A percentile compares a stretch with the other conserved stretches of the same genome.
Evolutionary conservation across 2,329 filamentous ascomycete species (phyloP).

Genomic region (Aspergillus sp.): DNA sequence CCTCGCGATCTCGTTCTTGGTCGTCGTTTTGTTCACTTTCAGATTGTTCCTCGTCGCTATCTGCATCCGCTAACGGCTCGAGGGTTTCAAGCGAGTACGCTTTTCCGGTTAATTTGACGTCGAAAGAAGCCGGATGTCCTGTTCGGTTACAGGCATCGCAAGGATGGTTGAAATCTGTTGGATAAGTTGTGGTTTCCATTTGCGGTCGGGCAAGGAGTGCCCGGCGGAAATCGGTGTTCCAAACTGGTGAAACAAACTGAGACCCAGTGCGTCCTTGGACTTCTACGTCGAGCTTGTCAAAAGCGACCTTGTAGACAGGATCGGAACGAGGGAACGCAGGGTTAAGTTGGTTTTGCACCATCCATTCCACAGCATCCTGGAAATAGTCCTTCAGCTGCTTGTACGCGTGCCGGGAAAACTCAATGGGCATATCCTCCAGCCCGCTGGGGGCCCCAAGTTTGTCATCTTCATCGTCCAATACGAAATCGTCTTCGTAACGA

Average conservation of each 20-base stretch:
- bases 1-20: constrained; percentile 44
- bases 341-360: constrained; percentile 76
- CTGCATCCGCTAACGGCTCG: constrained; percentile 58
- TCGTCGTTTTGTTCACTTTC: constrained; percentile 35
- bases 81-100: constrained; percentile 67
- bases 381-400: constrained; percentile 72
- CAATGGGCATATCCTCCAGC: constrained; percentile 59
- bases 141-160: constrained; percentile 72
- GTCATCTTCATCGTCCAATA: constrained; percentile 62
- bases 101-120: constrained; percentile 63
- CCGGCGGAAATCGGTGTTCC: constrained; percentile 66
- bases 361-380: constrained; percentile 73
- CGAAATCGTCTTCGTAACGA: constrained; percentile 63
- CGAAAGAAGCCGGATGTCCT: constrained; percentile 66
- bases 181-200: constrained; percentile 52
- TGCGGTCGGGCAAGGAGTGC: constrained; percentile 66
- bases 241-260: constrained; percentile 70
- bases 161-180: constrained; percentile 45
- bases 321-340: constrained; percentile 66
- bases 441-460: constrained; percentile 58
- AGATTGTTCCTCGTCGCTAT: constrained; percentile 39
- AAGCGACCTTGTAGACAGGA: constrained; percentile 66
- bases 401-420: constrained; percentile 66
- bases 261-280: constrained; percentile 66
- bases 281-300: constrained; percentile 71